A percentile compares a stretch with the other conserved stretches of the same genome.
Conservation (phyloP, 768 basidiomycete species). For the Hericium coralloides region DNA sequence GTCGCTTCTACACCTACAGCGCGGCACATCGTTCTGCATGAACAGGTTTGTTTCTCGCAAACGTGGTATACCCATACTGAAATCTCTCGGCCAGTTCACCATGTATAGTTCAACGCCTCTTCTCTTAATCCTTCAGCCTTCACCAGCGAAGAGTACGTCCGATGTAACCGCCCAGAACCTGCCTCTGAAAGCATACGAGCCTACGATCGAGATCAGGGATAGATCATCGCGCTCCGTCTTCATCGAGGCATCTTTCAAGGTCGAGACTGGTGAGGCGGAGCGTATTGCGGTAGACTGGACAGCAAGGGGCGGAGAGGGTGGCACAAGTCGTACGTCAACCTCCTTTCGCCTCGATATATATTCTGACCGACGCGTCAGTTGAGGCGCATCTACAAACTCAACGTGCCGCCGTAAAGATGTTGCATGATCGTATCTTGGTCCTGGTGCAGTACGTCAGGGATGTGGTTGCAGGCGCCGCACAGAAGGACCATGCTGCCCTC, state of each 20-base stretch:
- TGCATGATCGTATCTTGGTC: slow-evolving; percentile 81
- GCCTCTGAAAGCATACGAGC: slow-evolving; percentile 91
- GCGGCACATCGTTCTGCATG: slow-evolving; percentile 76
- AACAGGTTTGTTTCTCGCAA: slow-evolving; percentile 47
- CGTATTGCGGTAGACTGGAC: slow-evolving; percentile 98
- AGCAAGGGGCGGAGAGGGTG: slow-evolving; percentile 75
- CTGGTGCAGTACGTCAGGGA: slow-evolving; percentile 82
- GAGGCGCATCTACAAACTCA: slow-evolving; percentile 87
- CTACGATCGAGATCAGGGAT: slow-evolving; percentile 78
- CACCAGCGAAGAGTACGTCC: slow-evolving; percentile 30
- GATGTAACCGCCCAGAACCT: slow-evolving; percentile 63
- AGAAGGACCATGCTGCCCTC: slow-evolving; percentile 70
- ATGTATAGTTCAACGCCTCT: slow-evolving; percentile 83
- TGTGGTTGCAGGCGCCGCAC: slow-evolving; percentile 65
- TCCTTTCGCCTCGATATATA: slow-evolving; percentile 7
- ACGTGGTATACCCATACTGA: not conserved
- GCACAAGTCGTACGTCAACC: slow-evolving; percentile 56
- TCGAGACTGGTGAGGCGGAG: slow-evolving; percentile 98
- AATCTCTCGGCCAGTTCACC: slow-evolving; percentile 52
- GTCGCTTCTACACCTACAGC: slow-evolving; percentile 66
- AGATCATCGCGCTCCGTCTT: slow-evolving; percentile 70
- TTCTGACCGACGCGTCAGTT: slow-evolving; percentile 38
- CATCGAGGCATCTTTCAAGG: slow-evolving; percentile 76
- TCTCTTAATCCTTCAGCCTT: slow-evolving; percentile 67
- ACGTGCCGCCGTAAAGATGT: slow-evolving; percentile 92